Evolutionary conservation across 352 stramenopile species (phyloP).

Genomic region (Globisporangium perplexum): DNA sequence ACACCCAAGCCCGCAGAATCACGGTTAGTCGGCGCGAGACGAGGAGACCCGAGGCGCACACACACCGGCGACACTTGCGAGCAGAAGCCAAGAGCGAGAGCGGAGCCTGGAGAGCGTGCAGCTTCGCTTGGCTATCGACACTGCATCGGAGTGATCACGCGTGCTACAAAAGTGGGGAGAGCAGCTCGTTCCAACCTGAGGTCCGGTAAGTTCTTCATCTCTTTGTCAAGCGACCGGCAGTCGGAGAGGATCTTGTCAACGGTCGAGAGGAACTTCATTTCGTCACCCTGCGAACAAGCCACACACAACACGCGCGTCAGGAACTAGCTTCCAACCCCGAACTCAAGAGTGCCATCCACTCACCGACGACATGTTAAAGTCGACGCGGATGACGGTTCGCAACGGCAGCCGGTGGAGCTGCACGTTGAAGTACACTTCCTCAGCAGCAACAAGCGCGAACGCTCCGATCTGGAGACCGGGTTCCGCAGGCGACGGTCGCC

Average conservation of each 20-base stretch:
- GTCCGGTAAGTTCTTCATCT: slow-evolving; percentile 51
- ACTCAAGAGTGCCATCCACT: slow-evolving; percentile 4
- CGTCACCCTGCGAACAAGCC: slow-evolving; percentile 33
- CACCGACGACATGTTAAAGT: slow-evolving; percentile 68
- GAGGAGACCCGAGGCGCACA: slow-evolving; percentile 2
- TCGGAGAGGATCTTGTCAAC: slow-evolving; percentile 57
- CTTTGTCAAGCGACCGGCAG: slow-evolving; percentile 54
- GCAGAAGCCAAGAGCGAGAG: slow-evolving; percentile 12
- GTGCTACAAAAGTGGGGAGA: slow-evolving; percentile 10
- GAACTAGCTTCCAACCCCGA: neutral
- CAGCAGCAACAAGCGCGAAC: slow-evolving; percentile 52
- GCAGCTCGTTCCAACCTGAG: slow-evolving; percentile 40
- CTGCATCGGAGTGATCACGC: slow-evolving; percentile 12
- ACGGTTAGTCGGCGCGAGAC: slow-evolving; percentile 3
- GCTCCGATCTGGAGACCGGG: slow-evolving; percentile 42
- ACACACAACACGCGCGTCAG: slow-evolving; percentile 7
- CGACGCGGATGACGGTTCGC: slow-evolving; percentile 49
- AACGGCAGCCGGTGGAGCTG: slow-evolving; percentile 45
- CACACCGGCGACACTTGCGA: slow-evolving; percentile 14
- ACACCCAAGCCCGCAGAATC: slow-evolving; percentile 1
- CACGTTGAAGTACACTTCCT: slow-evolving; percentile 63
- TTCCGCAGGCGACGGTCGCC: slow-evolving; percentile 3
- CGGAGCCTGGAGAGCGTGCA: neutral
- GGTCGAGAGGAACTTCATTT: slow-evolving; percentile 63
- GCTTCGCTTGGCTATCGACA: slow-evolving; percentile 2